Conservation (phyloP, 2,329 filamentous ascomycete species). For the Ophiosphaerella korrae region DNA sequence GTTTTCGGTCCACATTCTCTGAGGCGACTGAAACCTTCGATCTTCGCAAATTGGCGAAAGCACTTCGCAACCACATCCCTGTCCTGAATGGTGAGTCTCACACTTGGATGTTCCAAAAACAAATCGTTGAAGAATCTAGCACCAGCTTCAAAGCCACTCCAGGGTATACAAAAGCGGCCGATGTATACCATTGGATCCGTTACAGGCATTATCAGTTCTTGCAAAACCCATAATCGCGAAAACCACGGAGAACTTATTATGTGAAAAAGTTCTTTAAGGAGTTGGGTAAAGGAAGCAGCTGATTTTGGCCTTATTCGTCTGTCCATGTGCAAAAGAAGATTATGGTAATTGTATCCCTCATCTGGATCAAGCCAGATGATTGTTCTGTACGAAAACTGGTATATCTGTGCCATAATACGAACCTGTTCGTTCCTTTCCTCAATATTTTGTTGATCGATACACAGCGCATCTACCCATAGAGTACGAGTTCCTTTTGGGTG, state of each 20-base stretch:
- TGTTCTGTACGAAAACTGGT: constrained; percentile 1
- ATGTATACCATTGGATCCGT: constrained; percentile 8
- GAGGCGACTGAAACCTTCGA: neutral
- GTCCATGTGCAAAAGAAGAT: neutral
- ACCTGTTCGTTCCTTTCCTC: constrained; percentile 14
- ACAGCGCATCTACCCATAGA: constrained; percentile 11
- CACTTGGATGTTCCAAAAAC: too few relatives aligned
- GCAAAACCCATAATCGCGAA: constrained; percentile 14
- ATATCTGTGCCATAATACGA: constrained; percentile 11
- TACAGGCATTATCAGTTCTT: constrained; percentile 13
- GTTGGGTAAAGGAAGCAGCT: too few relatives aligned
- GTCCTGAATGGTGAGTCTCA: too few relatives aligned
- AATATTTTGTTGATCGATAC: constrained; percentile 11
- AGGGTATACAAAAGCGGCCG: neutral
- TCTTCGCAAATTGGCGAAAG: too few relatives aligned
- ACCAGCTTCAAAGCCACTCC: neutral
- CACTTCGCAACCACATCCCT: too few relatives aligned
- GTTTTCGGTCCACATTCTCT: neutral
- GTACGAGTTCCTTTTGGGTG: neutral
- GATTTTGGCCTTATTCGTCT: neutral
- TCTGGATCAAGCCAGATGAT: constrained; percentile 9
- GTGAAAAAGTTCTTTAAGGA: too few relatives aligned
- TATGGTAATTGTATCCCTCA: too few relatives aligned
- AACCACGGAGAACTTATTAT: constrained; percentile 14
- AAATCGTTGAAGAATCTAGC: too few relatives aligned